These are phyloP conservation scores for Conringia planisiliqua DNA, from an alignment of 345 rosid species.

Conservation along the genomic window DNA sequence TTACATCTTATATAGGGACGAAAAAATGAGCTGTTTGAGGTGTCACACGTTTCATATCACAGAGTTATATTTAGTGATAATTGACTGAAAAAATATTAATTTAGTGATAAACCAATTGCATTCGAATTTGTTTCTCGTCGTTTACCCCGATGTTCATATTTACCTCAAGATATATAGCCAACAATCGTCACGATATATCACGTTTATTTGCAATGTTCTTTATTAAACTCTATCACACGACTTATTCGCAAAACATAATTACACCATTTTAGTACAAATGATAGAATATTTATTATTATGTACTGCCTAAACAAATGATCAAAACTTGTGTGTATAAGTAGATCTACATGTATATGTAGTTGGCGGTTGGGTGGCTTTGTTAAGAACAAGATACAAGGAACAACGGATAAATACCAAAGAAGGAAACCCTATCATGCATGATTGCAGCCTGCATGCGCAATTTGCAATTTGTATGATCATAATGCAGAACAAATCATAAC, in stretches of 20 bases:
- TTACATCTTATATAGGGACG: conserved; percentile 1
- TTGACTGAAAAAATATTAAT: too few relatives aligned
- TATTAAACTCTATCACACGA: neutral
- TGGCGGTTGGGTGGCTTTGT: conserved; percentile 24
- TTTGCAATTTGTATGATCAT: conserved; percentile 14
- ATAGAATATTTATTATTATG: neutral
- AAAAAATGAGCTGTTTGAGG: conserved; percentile 2
- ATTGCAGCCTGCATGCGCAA: conserved; percentile 39
- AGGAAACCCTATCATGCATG: conserved; percentile 35
- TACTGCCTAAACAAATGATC: neutral
- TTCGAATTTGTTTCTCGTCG: neutral
- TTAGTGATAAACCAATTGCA: neutral
- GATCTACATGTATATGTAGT: conserved; percentile 18
- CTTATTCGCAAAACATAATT: neutral
- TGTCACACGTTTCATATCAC: neutral
- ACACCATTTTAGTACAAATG: neutral
- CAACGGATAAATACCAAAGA: conserved; percentile 7
- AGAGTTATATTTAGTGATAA: neutral
- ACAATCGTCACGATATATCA: neutral
- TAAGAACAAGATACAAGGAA: conserved; percentile 13
- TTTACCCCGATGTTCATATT: neutral
- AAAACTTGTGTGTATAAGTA: neutral
- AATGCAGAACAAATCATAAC: conserved; percentile 26
- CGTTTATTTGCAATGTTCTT: neutral
- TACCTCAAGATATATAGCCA: neutral